Base-by-base conservation (phyloP, 768 basidiomycete genomes). In the Termitomyces sp. region DNA sequence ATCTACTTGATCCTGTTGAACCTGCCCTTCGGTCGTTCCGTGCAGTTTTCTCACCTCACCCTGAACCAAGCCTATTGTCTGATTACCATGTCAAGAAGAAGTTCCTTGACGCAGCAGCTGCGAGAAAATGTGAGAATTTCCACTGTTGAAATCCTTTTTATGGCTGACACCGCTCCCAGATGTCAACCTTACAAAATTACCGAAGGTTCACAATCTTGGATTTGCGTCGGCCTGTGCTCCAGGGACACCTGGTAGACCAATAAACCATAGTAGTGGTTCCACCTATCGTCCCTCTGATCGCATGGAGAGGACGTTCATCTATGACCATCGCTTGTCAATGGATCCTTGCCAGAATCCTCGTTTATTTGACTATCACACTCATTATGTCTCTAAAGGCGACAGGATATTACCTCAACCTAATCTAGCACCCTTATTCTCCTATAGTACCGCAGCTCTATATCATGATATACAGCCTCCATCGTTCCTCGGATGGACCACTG, bases 391-490 rank as follows among this genome's bases (percentile, higher is more conserved):
- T 0, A 72, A 77, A 57, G 63, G 71, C 5, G 36, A 51, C 0
- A 78, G 77, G 2, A 79, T 79, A 0, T 46, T 39, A 8, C 76
- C 81, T 2, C 67, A 70, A 49, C 62, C 47, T 2, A 67, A 68
- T 0, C 64, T 81, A 50, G 65, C 77, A 0, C 76, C 80, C 0
- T 71, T 74, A 6, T 82, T 85, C 61, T 73, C 81, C 6, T 74
- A 73, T 46, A 80, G 77, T 54, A 59, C 61, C 4, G 64, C 66
- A 13, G 54, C 64, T 18, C 37, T 67, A n/a, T 63, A 67, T 72
- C 9, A 79, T 77, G 15, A 85, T 57, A 77, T 85, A 39, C 78
- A 76, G 42, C 67, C 71, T 0, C 75, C 79, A 1, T 69, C 72
- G 7, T 73, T 75, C 6, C 74, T 78, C 41, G 70, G 73, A 33